Base-by-base conservation (phyloP, 441 rosid species). In the Gossypium trilobum region DNA sequence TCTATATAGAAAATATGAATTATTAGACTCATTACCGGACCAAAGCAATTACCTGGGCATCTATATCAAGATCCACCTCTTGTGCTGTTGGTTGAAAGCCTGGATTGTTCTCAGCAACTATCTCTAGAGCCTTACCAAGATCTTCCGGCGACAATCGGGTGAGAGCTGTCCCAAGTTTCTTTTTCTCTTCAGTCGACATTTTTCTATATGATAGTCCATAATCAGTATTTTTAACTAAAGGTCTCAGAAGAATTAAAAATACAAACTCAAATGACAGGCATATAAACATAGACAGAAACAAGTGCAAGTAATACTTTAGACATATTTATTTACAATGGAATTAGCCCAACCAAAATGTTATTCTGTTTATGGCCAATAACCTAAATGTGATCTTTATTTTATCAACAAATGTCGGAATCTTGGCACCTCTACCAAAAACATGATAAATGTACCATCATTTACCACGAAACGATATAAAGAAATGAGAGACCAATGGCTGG, bases 21-120 rank as follows among this genome's bases (percentile, higher is more conserved):
- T 56, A 50, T 42, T 4, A 54, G 52, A 39, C 19, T 50, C 8
- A 2, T 19, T 63, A 70, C 27, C 17, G 48, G 31, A 64, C 16
- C 64, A 20, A 10, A 69, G 79, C 29, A 46, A 68, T 42, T 19
- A 90, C 97, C 97, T 89, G 98, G 71, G 87, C 85, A 82, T 92
- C 96, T 23, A 95, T 87, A 83, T 95, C 95, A 42, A 95, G 91
- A 51, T 91, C 89, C 61, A 91, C 91, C 78, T 86, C 97, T 75
- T 86, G 87, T 11, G 95, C 93, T 17, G 87, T 83, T 61, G 93
- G 81, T 59, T 85, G 88, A 74, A 92, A 92, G 69, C 68, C 82
- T n/a, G 96, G 99, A 82, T 92, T 85, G 72, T 82, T 80, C 77
- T 89, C 90, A 29, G 97, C 94, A 70, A 92, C 93, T 55, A 95